Conservation (phyloP, 2,329 filamentous ascomycete species). For the Nemania bipapillata region DNA sequence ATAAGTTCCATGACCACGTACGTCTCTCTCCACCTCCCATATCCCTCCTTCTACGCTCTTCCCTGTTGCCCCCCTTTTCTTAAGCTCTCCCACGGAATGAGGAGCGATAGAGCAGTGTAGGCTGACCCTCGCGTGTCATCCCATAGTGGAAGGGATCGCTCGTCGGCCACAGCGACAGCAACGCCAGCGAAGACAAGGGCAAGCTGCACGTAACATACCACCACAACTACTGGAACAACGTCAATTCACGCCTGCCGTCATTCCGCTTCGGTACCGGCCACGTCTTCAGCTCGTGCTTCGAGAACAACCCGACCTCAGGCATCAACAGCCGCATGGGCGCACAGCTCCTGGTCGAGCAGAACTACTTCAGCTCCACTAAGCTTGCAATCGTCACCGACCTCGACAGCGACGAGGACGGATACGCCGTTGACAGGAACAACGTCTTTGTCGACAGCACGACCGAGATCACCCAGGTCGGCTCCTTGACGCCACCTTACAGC, state of each 20-base stretch:
- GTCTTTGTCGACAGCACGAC: constrained; percentile 55
- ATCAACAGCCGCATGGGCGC: constrained; percentile 66
- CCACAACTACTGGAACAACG: constrained; percentile 73
- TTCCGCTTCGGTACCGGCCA: constrained; percentile 75
- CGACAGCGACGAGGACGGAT: constrained; percentile 60
- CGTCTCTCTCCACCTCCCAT: background rate
- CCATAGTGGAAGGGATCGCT: constrained; percentile 64
- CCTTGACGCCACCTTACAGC: constrained; percentile 52
- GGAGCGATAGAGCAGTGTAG: background rate
- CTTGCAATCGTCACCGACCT: constrained; percentile 56
- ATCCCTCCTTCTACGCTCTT: constrained; percentile 11
- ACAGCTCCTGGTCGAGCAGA: constrained; percentile 64
- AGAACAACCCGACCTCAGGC: constrained; percentile 55
- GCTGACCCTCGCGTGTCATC: background rate
- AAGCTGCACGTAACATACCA: constrained; percentile 72
- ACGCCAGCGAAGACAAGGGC: constrained; percentile 68
- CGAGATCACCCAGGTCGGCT: constrained; percentile 52
- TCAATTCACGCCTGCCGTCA: constrained; percentile 71
- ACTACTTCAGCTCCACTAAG: constrained; percentile 59
- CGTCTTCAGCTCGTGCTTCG: constrained; percentile 64
- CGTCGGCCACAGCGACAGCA: constrained; percentile 69
- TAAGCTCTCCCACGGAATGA: background rate
- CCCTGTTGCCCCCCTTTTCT: background rate
- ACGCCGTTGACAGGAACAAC: constrained; percentile 58
- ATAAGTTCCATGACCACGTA: constrained; percentile 57